Evolutionary conservation across 1,139 yeast genomes (phyloP).

Genomic region (Candida buenavistaensis): DNA sequence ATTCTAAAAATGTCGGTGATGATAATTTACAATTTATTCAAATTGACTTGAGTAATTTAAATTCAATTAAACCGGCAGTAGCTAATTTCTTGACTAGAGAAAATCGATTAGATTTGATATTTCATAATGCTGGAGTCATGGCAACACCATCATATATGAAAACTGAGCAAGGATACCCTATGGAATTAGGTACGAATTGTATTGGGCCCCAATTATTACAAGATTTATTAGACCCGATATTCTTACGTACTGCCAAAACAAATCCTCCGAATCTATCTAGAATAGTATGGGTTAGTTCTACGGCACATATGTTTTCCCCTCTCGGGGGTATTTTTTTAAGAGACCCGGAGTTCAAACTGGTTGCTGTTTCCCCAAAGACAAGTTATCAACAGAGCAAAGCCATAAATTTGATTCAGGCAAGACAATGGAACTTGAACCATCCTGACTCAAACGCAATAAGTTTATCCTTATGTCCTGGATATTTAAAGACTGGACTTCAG

Average conservation of each 20-base stretch:
- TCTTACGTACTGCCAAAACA: constrained; percentile 29
- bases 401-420: constrained; percentile 39
- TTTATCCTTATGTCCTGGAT: constrained; percentile 48
- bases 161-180: too few species aligned
- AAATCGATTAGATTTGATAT: constrained; percentile 38
- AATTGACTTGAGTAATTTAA: constrained; percentile 46
- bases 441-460: constrained; percentile 37
- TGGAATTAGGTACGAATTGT: constrained; percentile 45
- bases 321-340: constrained; percentile 43
- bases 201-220: constrained; percentile 52
- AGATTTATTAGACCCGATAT: constrained; percentile 40
- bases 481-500: constrained; percentile 38
- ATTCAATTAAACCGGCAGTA: constrained; percentile 42
- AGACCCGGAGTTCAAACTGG: constrained; percentile 24
- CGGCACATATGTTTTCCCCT: constrained; percentile 37
- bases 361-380: constrained; percentile 1
- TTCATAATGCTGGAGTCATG: constrained; percentile 56
- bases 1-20: constrained; percentile 4
- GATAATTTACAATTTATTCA: constrained; percentile 6
- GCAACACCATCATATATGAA: too few species aligned
- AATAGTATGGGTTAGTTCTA: constrained; percentile 49
- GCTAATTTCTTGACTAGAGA: constrained; percentile 23
- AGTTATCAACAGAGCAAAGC: constrained; percentile 52
- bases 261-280: constrained; percentile 20
- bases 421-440: constrained; percentile 38